phyloP scores from a whole-genome alignment of 129 eudicot genomes.

The Saussurea involucrata region DNA sequence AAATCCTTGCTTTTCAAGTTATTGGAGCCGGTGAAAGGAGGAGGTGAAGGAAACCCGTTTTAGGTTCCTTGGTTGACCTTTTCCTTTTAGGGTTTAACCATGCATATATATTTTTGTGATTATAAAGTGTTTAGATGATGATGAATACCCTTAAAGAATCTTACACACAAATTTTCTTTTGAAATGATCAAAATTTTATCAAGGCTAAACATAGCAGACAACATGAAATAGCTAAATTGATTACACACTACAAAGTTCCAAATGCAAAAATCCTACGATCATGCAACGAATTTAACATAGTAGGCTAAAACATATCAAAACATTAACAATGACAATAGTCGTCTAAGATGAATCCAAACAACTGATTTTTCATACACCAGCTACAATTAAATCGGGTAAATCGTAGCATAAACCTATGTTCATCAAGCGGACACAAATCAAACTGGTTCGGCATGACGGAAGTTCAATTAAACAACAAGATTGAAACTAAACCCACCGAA shows the following conservation, averaged over 20 bases:
- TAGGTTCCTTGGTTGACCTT: neutral
- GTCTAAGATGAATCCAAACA: neutral
- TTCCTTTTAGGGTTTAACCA: neutral
- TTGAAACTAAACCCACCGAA: neutral
- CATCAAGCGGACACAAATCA: constrained; percentile 2
- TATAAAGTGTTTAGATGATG: constrained; percentile 4
- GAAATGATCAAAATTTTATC: neutral
- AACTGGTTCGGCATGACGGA: neutral
- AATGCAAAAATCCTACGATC: constrained; percentile 1
- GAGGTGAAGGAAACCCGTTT: neutral
- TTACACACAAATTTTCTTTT: neutral
- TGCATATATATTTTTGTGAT: neutral
- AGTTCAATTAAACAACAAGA: constrained; percentile 11
- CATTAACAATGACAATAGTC: neutral
- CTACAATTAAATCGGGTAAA: neutral
- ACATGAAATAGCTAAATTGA: neutral
- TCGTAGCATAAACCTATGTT: neutral
- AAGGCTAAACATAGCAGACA: neutral
- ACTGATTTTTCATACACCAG: neutral
- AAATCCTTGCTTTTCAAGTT: neutral
- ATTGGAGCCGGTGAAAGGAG: neutral
- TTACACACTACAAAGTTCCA: constrained; percentile 3
- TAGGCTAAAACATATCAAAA: constrained; percentile 11
- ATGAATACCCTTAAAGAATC: neutral
- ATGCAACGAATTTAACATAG: constrained; percentile 1